Evolutionary conservation across 148 eudicot species (phyloP).

Genomic region (Chenopodium album): DNA sequence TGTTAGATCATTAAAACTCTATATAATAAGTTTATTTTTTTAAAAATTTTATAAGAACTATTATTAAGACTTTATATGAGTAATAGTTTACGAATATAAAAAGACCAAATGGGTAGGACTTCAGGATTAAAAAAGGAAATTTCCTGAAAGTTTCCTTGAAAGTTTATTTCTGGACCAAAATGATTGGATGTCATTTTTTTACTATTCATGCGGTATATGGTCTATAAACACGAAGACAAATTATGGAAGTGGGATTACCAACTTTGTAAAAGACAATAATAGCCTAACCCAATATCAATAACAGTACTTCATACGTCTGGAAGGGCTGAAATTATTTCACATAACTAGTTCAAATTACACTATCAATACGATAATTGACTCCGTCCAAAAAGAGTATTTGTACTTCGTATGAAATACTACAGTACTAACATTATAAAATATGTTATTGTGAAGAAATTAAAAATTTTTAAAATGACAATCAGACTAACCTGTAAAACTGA

Average conservation of each 20-base stretch:
- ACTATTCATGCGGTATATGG: not conserved
- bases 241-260: slow-evolving; percentile 16
- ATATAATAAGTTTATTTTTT: not conserved
- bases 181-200: not conserved
- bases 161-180: slow-evolving; percentile 18
- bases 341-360: too few species aligned
- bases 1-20: too few species aligned
- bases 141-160: slow-evolving; percentile 31
- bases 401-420: too few species aligned
- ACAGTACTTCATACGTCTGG: not conserved
- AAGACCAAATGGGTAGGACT: slow-evolving; percentile 8
- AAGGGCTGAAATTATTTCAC: too few species aligned
- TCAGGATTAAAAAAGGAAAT: slow-evolving; percentile 14
- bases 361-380: too few species aligned
- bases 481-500: not conserved
- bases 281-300: not conserved
- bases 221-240: not conserved
- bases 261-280: not conserved
- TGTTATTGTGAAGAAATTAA: not conserved
- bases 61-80: too few species aligned
- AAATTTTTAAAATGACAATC: not conserved
- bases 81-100: slow-evolving; percentile 14
- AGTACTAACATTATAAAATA: too few species aligned
- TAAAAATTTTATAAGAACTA: too few species aligned
- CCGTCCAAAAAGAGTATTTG: not conserved